Evolutionary conservation across 2,329 filamentous ascomycete genomes (phyloP).

Genomic region (Sarocladium kiliense): DNA sequence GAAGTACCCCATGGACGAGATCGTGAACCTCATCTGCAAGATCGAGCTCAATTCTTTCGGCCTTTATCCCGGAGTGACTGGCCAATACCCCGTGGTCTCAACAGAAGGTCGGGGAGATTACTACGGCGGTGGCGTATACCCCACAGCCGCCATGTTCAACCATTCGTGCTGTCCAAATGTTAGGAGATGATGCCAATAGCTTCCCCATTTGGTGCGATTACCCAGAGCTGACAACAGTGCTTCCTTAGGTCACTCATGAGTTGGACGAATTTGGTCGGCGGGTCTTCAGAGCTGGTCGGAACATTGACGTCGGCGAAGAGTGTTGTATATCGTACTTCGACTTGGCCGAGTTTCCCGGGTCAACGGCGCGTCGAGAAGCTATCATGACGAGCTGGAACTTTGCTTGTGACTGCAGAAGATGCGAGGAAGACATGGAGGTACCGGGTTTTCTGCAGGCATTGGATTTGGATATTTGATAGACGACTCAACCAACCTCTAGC

Average conservation of each 20-base stretch:
- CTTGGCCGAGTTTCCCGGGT: conserved; percentile 9
- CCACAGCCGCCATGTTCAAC: conserved; percentile 14
- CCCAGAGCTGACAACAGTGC: not conserved
- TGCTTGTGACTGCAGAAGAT: conserved; percentile 12
- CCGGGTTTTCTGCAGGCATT: conserved; percentile 3
- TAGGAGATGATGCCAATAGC: not conserved
- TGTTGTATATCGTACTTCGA: conserved; percentile 15
- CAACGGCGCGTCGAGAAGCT: conserved; percentile 8
- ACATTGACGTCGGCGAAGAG: conserved; percentile 13
- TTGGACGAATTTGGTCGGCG: conserved; percentile 10
- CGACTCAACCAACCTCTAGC: not conserved
- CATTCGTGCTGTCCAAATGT: conserved; percentile 15
- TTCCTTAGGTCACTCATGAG: conserved; percentile 11
- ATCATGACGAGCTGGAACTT: conserved; percentile 11
- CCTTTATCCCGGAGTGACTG: conserved; percentile 13
- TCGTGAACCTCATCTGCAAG: conserved; percentile 12
- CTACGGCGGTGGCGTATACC: conserved; percentile 13
- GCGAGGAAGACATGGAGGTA: conserved; percentile 10
- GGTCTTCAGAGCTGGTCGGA: conserved; percentile 11
- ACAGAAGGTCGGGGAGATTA: conserved; percentile 11
- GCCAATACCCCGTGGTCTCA: conserved; percentile 8
- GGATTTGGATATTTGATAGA: not conserved
- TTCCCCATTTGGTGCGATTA: too few species aligned
- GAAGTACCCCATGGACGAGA: conserved; percentile 1
- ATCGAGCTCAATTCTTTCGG: conserved; percentile 14